Base-by-base conservation (phyloP, 208 protist genomes). In the Crithidia expoeki region DNA sequence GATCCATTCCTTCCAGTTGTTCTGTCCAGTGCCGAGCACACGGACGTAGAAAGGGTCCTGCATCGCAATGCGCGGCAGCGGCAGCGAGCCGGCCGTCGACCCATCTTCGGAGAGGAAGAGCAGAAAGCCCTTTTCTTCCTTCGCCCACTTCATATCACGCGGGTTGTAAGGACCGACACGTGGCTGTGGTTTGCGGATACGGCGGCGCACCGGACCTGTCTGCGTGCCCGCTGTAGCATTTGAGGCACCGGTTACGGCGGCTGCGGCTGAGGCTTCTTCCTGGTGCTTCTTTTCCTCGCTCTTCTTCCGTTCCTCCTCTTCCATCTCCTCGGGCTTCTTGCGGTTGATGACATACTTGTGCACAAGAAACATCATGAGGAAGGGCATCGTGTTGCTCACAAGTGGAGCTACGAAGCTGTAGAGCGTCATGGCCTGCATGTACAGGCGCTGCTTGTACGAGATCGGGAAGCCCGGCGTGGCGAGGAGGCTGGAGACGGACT, bases 301-400 rank as follows among this genome's bases (percentile, higher is more conserved):
- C 30, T 74, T 79, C 23, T 63, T 46, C 30, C 80, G 46, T 40
- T 74, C 25, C 44, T 76, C 70, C 28, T 68, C 64, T 25, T 67
- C 73, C 47, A 68, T 40, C 42, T 68, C 47, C 40, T 72, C 69
- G 4, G 71, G 62, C 50, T 79, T 71, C 51, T 76, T 72, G 50
- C 68, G 69, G 55, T 81, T 79, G 42, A 81, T 53, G 57, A 92
- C 44, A 44, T 83, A 57, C 50, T 76, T 83, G 32, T 89, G 86
- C n/a, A 86, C 58, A 44, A 96, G 69, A 66, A 85, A 94, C 82
- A 92, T 90, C 17, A 96, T 61, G 25, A 94, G 25, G 67, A 96
- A 91, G 16, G 91, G 91, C 53, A 76, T 67, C 25, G 69, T 64
- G 67, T 81, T 87, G 27, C 61, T 81, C 28, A 81, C 30, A 42